Evolutionary conservation across 495 filamentous ascomycete species (phyloP).

Genomic region (Thermothielavioides terrestris): DNA sequence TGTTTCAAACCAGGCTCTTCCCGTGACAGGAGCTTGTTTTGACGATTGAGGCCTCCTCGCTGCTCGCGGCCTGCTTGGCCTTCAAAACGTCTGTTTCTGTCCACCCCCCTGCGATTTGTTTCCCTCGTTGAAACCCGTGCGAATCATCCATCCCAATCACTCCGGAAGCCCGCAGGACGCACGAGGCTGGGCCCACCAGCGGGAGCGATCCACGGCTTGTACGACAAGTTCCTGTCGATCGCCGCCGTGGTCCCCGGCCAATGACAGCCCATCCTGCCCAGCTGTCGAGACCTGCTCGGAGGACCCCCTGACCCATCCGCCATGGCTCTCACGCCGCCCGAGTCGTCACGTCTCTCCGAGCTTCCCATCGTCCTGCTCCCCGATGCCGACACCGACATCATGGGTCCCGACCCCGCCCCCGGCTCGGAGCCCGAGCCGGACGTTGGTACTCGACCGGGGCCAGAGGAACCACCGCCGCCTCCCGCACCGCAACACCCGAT

Average conservation of each 20-base stretch:
- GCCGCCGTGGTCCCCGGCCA: conserved; percentile 18
- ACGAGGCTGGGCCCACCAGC: conserved; percentile 3
- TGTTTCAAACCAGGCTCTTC: conserved; percentile 6
- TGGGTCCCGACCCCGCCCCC: conserved; percentile 7
- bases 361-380: conserved; percentile 21
- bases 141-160: conserved; percentile 8
- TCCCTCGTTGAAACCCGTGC: not conserved
- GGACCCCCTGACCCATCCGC: not conserved
- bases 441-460: conserved; percentile 4
- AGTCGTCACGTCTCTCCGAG: conserved; percentile 11
- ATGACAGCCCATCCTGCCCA: conserved; percentile 6
- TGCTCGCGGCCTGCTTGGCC: not conserved
- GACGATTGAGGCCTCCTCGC: not conserved
- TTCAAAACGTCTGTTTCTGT: not conserved
- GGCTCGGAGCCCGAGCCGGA: no score
- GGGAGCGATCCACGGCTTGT: conserved; percentile 11
- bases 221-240: conserved; percentile 24
- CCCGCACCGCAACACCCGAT: conserved; percentile 51
- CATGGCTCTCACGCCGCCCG: conserved; percentile 16
- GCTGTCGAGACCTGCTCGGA: conserved; percentile 1
- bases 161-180: conserved; percentile 11
- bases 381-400: conserved; percentile 5
- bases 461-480: conserved; percentile 10
- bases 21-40: conserved; percentile 5
- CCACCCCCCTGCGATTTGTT: not conserved